These are phyloP conservation scores for Haematococcus lacustris DNA, from an alignment of 139 green algal genomes.

Conservation along the genomic window DNA sequence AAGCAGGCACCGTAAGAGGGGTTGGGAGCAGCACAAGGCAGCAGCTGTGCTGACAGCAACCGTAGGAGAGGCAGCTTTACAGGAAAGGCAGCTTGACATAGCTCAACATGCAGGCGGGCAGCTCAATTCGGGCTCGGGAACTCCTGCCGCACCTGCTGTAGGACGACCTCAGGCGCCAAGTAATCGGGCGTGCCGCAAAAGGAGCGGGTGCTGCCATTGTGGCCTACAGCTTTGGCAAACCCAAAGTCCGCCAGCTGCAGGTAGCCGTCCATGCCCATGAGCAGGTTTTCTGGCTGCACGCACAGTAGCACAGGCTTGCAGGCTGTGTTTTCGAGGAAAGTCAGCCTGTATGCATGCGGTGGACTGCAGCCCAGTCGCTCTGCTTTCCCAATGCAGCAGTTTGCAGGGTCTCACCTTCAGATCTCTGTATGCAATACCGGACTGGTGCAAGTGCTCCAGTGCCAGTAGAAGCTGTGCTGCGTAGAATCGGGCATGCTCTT, in stretches of 20 bases:
- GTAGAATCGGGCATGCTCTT: slow-evolving; percentile 70
- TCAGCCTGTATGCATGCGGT: too few relatives aligned
- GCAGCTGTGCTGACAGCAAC: not conserved
- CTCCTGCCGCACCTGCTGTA: slow-evolving; percentile 61
- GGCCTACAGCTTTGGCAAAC: slow-evolving; percentile 60
- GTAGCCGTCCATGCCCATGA: slow-evolving; percentile 59
- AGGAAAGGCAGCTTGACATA: not conserved
- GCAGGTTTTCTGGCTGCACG: slow-evolving; percentile 69
- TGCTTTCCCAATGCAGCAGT: too few relatives aligned
- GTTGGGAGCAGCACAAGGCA: not conserved
- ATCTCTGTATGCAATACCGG: slow-evolving; percentile 57
- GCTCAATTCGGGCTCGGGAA: too few relatives aligned
- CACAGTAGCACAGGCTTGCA: too few relatives aligned
- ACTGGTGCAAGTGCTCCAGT: slow-evolving; percentile 57
- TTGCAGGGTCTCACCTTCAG: slow-evolving; percentile 66
- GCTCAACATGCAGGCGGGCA: too few relatives aligned
- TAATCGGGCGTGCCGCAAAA: slow-evolving; percentile 79
- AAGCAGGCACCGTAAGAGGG: not conserved
- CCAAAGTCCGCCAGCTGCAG: slow-evolving; percentile 79
- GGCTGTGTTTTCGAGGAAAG: too few relatives aligned
- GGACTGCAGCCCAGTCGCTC: too few relatives aligned
- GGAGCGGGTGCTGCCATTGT: slow-evolving; percentile 52
- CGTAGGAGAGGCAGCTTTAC: not conserved
- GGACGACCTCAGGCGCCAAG: slow-evolving; percentile 72
- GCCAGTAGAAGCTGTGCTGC: slow-evolving; percentile 54